Evolutionary conservation across 208 protist genomes (phyloP).

Genomic region (Leishmania lainsoni): DNA sequence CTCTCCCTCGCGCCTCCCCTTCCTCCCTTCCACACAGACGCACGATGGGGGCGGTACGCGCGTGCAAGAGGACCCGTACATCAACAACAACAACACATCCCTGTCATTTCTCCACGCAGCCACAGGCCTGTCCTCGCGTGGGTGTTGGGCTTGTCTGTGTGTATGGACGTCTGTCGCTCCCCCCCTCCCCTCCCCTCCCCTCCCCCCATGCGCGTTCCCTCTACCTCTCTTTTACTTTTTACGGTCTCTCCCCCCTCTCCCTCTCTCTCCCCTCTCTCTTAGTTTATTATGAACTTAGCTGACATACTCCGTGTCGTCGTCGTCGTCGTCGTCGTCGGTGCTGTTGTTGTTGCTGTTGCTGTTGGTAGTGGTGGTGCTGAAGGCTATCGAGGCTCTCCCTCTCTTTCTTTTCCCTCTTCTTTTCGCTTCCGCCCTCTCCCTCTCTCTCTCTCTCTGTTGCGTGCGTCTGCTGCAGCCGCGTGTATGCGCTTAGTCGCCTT

Average conservation of each 20-base stretch:
- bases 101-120: slow-evolving; percentile 8
- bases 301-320: neutral
- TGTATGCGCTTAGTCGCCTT: too few species aligned
- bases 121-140: too few species aligned
- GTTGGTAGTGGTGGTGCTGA: neutral
- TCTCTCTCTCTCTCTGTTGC: neutral
- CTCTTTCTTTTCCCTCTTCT: neutral
- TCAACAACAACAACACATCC: neutral
- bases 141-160: neutral
- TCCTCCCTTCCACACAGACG: too few species aligned
- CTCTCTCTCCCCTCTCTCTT: too few species aligned
- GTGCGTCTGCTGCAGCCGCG: too few species aligned
- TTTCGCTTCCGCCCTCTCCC: neutral
- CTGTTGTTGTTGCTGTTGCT: neutral
- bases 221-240: neutral
- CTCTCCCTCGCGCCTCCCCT: neutral
- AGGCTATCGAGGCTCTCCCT: neutral
- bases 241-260: neutral
- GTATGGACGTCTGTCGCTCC: neutral
- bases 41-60: neutral
- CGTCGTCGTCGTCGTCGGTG: neutral
- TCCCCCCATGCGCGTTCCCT: too few species aligned
- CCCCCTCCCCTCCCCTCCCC: too few species aligned
- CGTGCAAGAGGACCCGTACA: neutral
- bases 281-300: neutral